Evolutionary conservation across 2,329 filamentous ascomycete species (phyloP).

Genomic region (Zasmidium cellare): DNA sequence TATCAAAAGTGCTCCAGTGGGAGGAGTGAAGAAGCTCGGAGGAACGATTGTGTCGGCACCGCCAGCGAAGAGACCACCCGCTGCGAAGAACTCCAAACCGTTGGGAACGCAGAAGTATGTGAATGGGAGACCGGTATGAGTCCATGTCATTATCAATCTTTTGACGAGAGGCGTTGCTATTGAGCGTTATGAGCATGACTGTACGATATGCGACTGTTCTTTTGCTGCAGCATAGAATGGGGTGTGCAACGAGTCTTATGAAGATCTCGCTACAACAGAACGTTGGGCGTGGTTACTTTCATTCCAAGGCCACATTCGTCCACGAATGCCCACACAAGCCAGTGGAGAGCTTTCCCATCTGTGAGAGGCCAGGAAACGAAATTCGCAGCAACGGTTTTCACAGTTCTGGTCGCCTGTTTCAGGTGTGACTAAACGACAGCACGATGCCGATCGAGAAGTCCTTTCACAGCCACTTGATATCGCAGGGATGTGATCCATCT

Average conservation of each 20-base stretch:
- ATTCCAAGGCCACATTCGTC: no score
- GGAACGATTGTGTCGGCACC: conserved; percentile 9
- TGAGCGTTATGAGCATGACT: no score
- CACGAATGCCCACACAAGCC: no score
- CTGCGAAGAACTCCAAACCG: conserved; percentile 23
- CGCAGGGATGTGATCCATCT: not conserved
- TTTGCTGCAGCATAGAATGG: no score
- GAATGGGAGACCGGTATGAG: not conserved
- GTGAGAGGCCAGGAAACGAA: not conserved
- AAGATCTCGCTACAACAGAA: no score
- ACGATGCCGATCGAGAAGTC: not conserved
- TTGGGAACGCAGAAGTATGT: conserved; percentile 31
- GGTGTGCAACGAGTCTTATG: no score
- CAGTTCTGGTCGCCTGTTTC: not conserved
- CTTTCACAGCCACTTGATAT: not conserved
- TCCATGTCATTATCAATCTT: not conserved
- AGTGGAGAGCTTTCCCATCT: not conserved
- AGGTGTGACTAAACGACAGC: not conserved
- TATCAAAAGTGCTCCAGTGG: conserved; percentile 13
- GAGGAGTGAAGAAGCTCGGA: conserved; percentile 12
- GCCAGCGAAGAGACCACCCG: conserved; percentile 14
- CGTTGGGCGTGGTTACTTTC: no score
- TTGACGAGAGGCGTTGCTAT: no score
- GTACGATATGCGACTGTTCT: no score
- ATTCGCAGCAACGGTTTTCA: not conserved